Evolutionary conservation across 1,284 basidiomycete species (phyloP), one percentile per base, ranked within the genome.

Genomic region (Ganoderma multipileum): DNA sequence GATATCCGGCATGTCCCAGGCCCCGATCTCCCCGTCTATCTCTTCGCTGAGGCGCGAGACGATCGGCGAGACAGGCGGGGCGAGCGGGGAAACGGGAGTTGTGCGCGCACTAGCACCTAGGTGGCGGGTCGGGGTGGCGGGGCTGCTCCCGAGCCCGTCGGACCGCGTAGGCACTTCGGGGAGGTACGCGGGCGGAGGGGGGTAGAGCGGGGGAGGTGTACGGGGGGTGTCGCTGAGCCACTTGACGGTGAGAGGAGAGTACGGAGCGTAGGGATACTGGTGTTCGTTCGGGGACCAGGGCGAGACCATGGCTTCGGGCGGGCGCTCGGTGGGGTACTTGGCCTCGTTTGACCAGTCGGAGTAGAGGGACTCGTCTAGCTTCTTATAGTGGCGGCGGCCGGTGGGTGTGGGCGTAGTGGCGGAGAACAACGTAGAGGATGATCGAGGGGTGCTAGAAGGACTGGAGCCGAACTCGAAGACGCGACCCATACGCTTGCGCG

Each of bases 261-360:
- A 66, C 1, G 58, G 58, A 2, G 58, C 70, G 65, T 72, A 75
- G 11, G 73, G 74, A 38, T 68, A 73, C 30, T 75, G 69, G 52
- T 74, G 71, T 66, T 78, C 77, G 57, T 67, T 65, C 4, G 75
- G 72, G 2, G 75, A 78, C 77, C 76, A 78, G 4, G 77, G 78
- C 7, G 78, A 78, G 63, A 79, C 66, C 26, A 73, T 20, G 4
- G 76, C 77, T 5, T 71, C 61, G 7, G 64, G 59, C 2, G 76
- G 77, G 18, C 66, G 69, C 57, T 73, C 59, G 4, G 75, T 75
- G 30, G 42, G 50, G 38, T 63, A 67, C 11, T 28, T 36, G 55
- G 63, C 61, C 57, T 74, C 71, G 60, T 70, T 69, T 18, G 69
- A 64, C 68, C 68, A 69, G n/a, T 73, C 72, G 3, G 66, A 58